Evolutionary conservation across 306 rosid genomes (phyloP), one percentile per base, ranked within the genome.

Genomic region (Cicer bijugum): DNA sequence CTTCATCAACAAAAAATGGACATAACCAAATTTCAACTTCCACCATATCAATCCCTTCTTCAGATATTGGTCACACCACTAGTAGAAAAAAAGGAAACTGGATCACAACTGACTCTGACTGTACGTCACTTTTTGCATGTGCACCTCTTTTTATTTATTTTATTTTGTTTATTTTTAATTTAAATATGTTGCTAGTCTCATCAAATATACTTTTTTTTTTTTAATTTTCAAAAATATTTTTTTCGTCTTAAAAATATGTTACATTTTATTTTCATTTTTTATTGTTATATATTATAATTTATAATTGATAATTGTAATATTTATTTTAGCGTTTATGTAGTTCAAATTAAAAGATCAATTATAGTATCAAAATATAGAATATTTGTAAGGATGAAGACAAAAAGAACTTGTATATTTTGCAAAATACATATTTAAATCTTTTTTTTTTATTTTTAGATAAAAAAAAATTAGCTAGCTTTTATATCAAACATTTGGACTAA

Each of bases 101-200:
- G 99, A 94, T 91, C 86, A 94, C 99, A 5, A 89, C 97, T 37
- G 97, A 91, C 50, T 89, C 95, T 47, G 97, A 94, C 75, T 91
- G 99, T 94, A 86, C 68, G 91, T 16, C 44, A 57, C n/a, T 16
- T n/a, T 48, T 7, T 50, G 48, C 74, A 12, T 45, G 42, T 45
- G 12, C 6, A 45, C 1, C 16, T 43, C 47, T 11, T 62, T 64
- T 65, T 64, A 16, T 39, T 42, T 64, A 0, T 14, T 14, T 12
- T 51, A 6, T 51, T 51, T 51, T 51, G 9, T 51, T 51, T 16
- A 51, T 51, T 51, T 51, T 48, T 48, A 44, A 0, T 8, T 1
- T 8, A 23, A 23, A 23, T 23, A 23, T 23, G 3, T 23, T 23
- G 28, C 0, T 7, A 8, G 35, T 28, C 5, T 28, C 35, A 0